These are phyloP conservation scores for Rhododendron simsii DNA, from an alignment of 148 eudicot species.

Conservation along the genomic window DNA sequence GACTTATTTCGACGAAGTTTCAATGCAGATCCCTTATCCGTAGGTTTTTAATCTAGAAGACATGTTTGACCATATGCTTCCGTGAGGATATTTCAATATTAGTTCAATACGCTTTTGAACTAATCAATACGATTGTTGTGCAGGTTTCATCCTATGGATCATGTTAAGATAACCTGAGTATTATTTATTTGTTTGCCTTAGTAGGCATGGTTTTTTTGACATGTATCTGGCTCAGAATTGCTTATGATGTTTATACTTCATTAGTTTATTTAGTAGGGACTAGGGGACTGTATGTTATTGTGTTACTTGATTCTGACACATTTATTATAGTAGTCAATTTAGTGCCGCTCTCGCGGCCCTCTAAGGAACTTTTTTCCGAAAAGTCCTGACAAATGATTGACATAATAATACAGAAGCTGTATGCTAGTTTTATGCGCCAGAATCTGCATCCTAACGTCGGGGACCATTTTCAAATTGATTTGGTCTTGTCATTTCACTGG, in stretches of 20 bases:
- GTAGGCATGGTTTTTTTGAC: neutral
- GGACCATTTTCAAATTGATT: neutral
- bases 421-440: neutral
- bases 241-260: neutral
- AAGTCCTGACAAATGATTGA: neutral
- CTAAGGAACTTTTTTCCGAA: neutral
- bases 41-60: neutral
- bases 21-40: neutral
- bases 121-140: neutral
- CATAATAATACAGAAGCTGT: too few species aligned
- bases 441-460: constrained; percentile 3
- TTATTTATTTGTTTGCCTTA: neutral
- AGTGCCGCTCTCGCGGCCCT: neutral
- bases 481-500: neutral
- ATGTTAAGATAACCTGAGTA: neutral
- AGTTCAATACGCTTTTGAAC: neutral
- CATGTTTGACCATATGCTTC: neutral
- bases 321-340: neutral
- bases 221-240: neutral
- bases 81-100: neutral
- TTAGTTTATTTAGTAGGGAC: neutral
- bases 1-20: neutral
- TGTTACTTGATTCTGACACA: neutral
- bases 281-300: neutral
- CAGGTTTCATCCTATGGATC: neutral